These are phyloP conservation scores for Fusarium chuoi DNA, from an alignment of 2,329 filamentous ascomycete genomes.

Conservation along the genomic window DNA sequence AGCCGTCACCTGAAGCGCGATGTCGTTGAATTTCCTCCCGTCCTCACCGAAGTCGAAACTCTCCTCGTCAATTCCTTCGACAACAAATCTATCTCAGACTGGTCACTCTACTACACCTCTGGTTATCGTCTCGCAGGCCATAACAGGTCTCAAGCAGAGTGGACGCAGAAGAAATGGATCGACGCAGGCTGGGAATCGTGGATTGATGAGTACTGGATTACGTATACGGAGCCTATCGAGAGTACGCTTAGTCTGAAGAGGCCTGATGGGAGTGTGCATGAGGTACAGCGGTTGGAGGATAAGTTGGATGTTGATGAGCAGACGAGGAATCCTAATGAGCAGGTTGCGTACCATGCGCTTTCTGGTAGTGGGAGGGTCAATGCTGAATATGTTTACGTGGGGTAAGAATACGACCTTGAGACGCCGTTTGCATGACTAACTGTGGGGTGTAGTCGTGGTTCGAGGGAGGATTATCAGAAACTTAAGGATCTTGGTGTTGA, in stretches of 20 bases:
- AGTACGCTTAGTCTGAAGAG: slow-evolving; percentile 29
- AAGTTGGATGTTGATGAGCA: slow-evolving; percentile 25
- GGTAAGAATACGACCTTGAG: background rate
- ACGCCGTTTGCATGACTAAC: accelerated
- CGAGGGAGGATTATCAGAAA: slow-evolving; percentile 14
- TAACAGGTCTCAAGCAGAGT: slow-evolving; percentile 31
- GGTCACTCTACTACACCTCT: slow-evolving; percentile 35
- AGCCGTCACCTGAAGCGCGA: slow-evolving; percentile 21
- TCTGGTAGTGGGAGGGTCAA: background rate
- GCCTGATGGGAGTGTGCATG: slow-evolving; percentile 14
- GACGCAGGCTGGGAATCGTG: slow-evolving; percentile 31
- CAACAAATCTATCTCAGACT: slow-evolving; percentile 24
- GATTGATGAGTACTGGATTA: slow-evolving; percentile 37
- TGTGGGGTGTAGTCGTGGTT: background rate
- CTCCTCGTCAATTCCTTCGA: slow-evolving; percentile 31
- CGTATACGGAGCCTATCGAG: slow-evolving; percentile 31
- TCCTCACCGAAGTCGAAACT: slow-evolving; percentile 8
- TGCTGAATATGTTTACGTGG: slow-evolving; percentile 32
- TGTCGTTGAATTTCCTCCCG: background rate
- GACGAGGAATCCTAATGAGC: slow-evolving; percentile 13
- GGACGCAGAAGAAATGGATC: slow-evolving; percentile 35
- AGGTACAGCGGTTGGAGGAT: slow-evolving; percentile 31
- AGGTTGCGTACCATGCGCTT: slow-evolving; percentile 19
- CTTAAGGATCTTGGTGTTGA: slow-evolving; percentile 20
- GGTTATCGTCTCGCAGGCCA: slow-evolving; percentile 32